Conservation (phyloP, 805 yeast genomes). For the Yarrowia hollandica region DNA sequence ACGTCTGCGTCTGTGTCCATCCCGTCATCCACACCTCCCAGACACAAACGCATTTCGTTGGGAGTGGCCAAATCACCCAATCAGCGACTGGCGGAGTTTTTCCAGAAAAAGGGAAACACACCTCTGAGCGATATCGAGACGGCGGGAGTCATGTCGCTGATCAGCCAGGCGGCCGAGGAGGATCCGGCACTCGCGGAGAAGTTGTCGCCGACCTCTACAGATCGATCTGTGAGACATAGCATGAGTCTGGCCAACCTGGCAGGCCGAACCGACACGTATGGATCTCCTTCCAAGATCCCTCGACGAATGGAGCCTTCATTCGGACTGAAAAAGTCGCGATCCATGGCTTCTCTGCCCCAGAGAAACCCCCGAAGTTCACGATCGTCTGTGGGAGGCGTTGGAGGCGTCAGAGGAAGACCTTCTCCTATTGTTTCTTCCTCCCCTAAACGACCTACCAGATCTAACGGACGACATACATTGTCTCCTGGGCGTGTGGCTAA, state of each 20-base stretch:
- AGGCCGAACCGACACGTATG: not conserved
- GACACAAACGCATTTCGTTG: not conserved
- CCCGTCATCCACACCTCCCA: not conserved
- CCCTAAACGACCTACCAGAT: not conserved
- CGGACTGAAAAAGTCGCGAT: not conserved
- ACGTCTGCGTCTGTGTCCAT: not conserved
- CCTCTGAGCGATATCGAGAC: slow-evolving; percentile 72
- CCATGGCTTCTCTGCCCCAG: not conserved
- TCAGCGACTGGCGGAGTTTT: slow-evolving; percentile 64
- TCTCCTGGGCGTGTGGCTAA: not conserved
- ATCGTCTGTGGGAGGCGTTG: not conserved
- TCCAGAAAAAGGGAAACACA: slow-evolving; percentile 65
- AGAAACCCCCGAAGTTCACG: not conserved
- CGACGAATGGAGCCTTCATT: not conserved
- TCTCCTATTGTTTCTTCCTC: slow-evolving; percentile 2
- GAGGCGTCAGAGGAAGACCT: slow-evolving; percentile 11
- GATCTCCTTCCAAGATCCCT: slow-evolving; percentile 1
- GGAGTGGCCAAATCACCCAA: slow-evolving; percentile 47
- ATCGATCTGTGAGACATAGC: slow-evolving; percentile 10
- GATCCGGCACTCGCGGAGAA: not conserved
- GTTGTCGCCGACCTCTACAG: not conserved
- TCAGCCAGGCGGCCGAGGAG: slow-evolving; percentile 16
- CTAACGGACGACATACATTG: not conserved
- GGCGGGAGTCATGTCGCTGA: slow-evolving; percentile 54
- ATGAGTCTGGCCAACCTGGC: slow-evolving; percentile 17